A percentile compares a stretch with the other conserved stretches of the same genome.
Evolutionary conservation across 805 yeast genomes (phyloP).

Genomic region (Blastobotrys attinorum): DNA sequence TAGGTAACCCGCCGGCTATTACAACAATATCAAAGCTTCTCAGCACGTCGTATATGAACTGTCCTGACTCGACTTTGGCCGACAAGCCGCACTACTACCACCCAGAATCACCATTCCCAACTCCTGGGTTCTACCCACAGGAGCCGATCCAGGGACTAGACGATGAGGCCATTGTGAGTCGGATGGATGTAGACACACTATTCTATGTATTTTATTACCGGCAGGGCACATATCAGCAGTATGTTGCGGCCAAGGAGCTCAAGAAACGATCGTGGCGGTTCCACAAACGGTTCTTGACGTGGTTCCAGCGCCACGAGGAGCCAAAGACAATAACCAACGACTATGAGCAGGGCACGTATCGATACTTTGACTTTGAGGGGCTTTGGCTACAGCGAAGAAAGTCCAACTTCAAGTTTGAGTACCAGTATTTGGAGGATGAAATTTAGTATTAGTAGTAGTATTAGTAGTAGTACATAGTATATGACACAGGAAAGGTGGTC

Average conservation of each 20-base stretch:
- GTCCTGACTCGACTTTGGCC: constrained; percentile 91
- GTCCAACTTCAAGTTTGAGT: constrained; percentile 48
- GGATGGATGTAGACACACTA: constrained; percentile 78
- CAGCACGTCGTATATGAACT: constrained; percentile 72
- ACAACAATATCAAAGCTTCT: constrained; percentile 48
- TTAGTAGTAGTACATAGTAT: too few species aligned
- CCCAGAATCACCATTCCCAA: constrained; percentile 80
- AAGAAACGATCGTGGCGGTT: constrained; percentile 74
- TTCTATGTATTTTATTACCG: constrained; percentile 89
- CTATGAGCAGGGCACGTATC: constrained; percentile 48
- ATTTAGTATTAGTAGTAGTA: too few species aligned
- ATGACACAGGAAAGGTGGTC: not conserved
- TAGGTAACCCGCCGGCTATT: constrained; percentile 46
- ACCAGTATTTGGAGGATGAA: constrained; percentile 36
- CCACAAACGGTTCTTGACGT: constrained; percentile 63
- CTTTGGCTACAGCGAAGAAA: constrained; percentile 57
- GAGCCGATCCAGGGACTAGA: constrained; percentile 52
- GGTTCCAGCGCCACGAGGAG: constrained; percentile 70
- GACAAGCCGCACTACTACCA: constrained; percentile 73
- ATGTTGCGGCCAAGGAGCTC: constrained; percentile 74
- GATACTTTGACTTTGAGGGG: constrained; percentile 78
- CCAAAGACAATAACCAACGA: constrained; percentile 35
- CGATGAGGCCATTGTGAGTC: constrained; percentile 51
- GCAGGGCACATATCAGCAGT: constrained; percentile 64
- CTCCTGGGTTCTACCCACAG: constrained; percentile 83